Percentiles rank a stretch among this genome's conserved stretches.
Evolutionary conservation across 805 yeast genomes (phyloP).

Genomic region (Babjeviella inositovora): DNA sequence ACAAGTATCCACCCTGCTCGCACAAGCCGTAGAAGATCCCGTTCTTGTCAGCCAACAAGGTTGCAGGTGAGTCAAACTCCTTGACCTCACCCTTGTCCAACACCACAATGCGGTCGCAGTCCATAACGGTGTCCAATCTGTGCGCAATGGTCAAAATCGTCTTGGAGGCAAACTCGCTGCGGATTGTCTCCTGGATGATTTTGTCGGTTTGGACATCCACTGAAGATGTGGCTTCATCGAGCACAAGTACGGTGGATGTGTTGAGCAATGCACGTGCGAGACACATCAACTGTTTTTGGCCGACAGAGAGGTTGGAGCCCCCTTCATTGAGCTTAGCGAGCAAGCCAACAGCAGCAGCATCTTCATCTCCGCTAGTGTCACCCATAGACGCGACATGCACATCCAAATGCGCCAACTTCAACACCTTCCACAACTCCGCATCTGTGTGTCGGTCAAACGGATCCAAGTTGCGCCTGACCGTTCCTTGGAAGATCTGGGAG

Average conservation of each 20-base stretch:
- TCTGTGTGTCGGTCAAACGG: constrained; percentile 36
- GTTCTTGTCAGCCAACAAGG: constrained; percentile 21
- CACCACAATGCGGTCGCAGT: constrained; percentile 66
- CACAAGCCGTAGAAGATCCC: constrained; percentile 39
- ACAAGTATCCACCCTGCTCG: constrained; percentile 25
- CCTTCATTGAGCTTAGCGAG: constrained; percentile 51
- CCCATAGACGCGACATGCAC: constrained; percentile 25
- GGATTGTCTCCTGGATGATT: constrained; percentile 65
- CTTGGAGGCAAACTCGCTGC: constrained; percentile 52
- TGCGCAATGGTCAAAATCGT: constrained; percentile 87
- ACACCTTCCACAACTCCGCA: constrained; percentile 37
- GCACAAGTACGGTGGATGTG: constrained; percentile 52
- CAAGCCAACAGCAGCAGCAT: constrained; percentile 29
- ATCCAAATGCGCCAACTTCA: constrained; percentile 42
- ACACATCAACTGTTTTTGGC: constrained; percentile 79
- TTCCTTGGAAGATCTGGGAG: constrained; percentile 53
- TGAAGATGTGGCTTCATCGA: too few relatives aligned
- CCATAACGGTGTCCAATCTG: constrained; percentile 75
- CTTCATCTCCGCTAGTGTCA: constrained; percentile 16
- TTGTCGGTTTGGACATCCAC: constrained; percentile 80
- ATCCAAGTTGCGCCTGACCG: constrained; percentile 44
- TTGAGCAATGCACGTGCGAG: constrained; percentile 68
- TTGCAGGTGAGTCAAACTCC: constrained; percentile 63
- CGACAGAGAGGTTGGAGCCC: constrained; percentile 77
- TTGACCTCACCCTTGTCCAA: constrained; percentile 57